Evolutionary conservation across 164 flowering plant genomes (phyloP), one percentile per base, ranked within the genome.

Genomic region (Malania oleifera): DNA sequence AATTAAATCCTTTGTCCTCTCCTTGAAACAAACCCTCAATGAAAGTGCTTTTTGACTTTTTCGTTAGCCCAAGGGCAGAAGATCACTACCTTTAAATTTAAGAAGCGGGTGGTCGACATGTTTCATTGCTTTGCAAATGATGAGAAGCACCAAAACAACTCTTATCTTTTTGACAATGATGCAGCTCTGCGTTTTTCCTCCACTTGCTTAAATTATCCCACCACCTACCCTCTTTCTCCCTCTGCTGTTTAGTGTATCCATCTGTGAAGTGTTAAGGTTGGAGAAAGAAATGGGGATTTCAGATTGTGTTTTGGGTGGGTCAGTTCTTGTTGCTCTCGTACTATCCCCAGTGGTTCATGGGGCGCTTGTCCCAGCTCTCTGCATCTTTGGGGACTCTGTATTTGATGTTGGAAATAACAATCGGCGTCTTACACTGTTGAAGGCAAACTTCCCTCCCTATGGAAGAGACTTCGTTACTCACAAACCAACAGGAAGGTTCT

Each of bases 401-500:
- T 88, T 78, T 60, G 98, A 92, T 70, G 82, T 57, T 5, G 96
- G 96, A 22, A 92, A 92, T 75, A 92, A 92, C 72, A 92, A 92
- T 64, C 19, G 79, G 10, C 80, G 79, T 11, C 24, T 13, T 20
- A 87, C 98, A 3, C 49, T 86, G 0, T 73, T 89, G 57, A 92
- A 82, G 69, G 83, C 97, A 6, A 80, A 87, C 72, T 89, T 86
- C 61, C 90, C 76, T 56, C 98, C 98, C 62, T 86, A 93, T 61
- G 98, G 98, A 29, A 74, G 96, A 67, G 96, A 89, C 68, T 93
- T 86, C 52, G 76, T 74, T 37, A 63, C 70, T 5, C 90, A 80
- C 54, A 59, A 39, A 20, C 82, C 95, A 18, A 93, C 97, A 0
- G 96, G 98, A 44, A 84, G 98, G 72, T 93, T 93, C 70, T 86